Conservation (phyloP, 2,329 filamentous ascomycete species). For the Fusarium agapanthi region DNA sequence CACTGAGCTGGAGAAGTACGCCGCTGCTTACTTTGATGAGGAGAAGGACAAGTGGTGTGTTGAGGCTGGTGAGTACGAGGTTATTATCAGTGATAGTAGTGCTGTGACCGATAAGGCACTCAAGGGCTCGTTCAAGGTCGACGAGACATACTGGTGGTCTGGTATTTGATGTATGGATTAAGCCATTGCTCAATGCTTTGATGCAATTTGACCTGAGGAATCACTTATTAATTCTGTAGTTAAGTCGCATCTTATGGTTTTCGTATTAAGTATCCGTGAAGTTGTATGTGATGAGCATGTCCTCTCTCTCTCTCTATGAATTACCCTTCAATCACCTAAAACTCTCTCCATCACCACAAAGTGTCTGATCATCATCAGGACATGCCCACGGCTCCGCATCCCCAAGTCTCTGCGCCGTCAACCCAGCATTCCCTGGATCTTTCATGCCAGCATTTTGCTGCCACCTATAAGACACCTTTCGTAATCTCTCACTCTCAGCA, state of each 20-base stretch:
- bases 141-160: constrained; percentile 72
- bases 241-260: background rate
- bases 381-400: constrained; percentile 31
- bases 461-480: constrained; percentile 63
- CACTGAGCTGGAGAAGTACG: constrained; percentile 68
- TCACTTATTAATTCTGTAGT: background rate
- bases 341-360: background rate
- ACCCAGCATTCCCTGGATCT: constrained; percentile 57
- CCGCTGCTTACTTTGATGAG: constrained; percentile 76
- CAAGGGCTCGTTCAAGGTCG: constrained; percentile 63
- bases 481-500: constrained; percentile 60
- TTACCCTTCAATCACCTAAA: background rate
- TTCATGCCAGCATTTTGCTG: constrained; percentile 63
- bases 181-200: no score
- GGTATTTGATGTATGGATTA: constrained; percentile 52
- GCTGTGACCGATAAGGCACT: constrained; percentile 58
- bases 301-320: background rate
- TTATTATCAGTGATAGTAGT: constrained; percentile 69
- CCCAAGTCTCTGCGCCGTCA: constrained; percentile 46
- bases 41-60: constrained; percentile 70
- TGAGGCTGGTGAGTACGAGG: constrained; percentile 71
- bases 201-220: no score
- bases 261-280: background rate
- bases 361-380: background rate
- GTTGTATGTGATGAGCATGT: background rate